Evolutionary conservation across 805 yeast species (phyloP), one percentile per base, ranked within the genome.

Genomic region (Zygosaccharomyces pseudorouxii): DNA sequence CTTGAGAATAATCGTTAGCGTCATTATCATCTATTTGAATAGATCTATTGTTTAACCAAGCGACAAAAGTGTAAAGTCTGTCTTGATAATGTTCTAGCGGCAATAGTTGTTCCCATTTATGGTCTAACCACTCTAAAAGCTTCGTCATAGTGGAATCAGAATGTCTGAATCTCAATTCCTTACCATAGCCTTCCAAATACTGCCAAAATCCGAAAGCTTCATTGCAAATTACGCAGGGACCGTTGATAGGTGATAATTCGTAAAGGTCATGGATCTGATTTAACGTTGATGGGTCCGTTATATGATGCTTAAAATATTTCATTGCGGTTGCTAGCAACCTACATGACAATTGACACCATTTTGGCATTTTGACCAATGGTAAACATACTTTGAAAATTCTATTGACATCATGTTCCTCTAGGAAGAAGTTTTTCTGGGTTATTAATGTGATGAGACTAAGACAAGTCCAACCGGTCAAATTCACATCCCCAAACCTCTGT

Each of bases 131-230:
- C 9, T 72, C 68, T 7, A 70, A 57, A 0, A 81, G 62, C 42
- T 65, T 71, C 11, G 65, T 60, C 2, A 58, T 55, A 9, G 66
- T 47, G 1, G 65, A 51, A n/a, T 59, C 63, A 1, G 62, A 59
- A 8, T 59, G 58, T 2, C 59, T 59, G 3, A 71, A 58, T 18
- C 66, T 67, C 16, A 70, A 61, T 2, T 59, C 59, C 29, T 64
- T 66, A 14, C 76, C 69, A 8, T 75, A 57, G 3, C 60, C 59
- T 12, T 72, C 62, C 3, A 77, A 53, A 0, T 70, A 54, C 45
- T 70, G 63, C 90, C 90, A 84, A 52, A 84, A 78, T 11, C 59
- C 53, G 25, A 79, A 64, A 3, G 84, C 68, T 42, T 74, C 78
- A 38, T 74, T 67, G 41, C 74, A 70, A 1, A 82, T 45, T 1